Evolutionary conservation across 495 filamentous ascomycete genomes (phyloP), one percentile per base, ranked within the genome.

Genomic region (Zalerion maritima): DNA sequence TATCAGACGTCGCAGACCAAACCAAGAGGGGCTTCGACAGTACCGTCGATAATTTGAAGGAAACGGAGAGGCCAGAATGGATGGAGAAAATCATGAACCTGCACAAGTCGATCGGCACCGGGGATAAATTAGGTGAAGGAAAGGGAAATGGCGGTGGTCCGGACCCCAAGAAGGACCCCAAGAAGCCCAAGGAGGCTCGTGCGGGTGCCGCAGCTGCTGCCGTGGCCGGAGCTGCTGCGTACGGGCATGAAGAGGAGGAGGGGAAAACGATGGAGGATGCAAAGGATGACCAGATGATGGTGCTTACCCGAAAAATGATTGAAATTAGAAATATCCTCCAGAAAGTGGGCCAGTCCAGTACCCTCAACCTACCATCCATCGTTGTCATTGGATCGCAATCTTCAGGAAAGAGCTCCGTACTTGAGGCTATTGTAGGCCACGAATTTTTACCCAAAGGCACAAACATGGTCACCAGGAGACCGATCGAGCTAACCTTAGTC

Each of bases 271-370:
- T n/a, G n/a, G 65, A 81, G 41, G 57, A 59, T 31, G 80, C 85
- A 3, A 72, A 78, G 43, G 87, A 99, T 46, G 89, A 99, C 45
- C 89, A 99, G 52, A 99, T 99, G 87, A 99, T 99, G 89, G 61
- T 93, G 40, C 62, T 99, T 50, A 99, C 89, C 0, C 86, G 86
- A 57, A 93, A 92, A 54, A 99, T 99, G 89, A 99, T 99, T 46
- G 87, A 99, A 51, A 96, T 99, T 29, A 62, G 91, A 37, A 84
- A 76, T 38, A 83, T 99, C 22, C 61, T 99, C 5, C 76, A 87
- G 45, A 72, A 75, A 12, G 78, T 99, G 26, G 89, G 89, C 23
- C 85, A 99, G 57, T 86, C 85, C 4, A 78, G 74, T 36, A 69
- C 79, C 8, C 60, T 99, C 21, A 86, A 78, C 3, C 55, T 96